A percentile compares a stretch with the other conserved stretches of the same genome.
Conservation (phyloP, 129 eudicot species). For the Pittosporum tobira region DNA sequence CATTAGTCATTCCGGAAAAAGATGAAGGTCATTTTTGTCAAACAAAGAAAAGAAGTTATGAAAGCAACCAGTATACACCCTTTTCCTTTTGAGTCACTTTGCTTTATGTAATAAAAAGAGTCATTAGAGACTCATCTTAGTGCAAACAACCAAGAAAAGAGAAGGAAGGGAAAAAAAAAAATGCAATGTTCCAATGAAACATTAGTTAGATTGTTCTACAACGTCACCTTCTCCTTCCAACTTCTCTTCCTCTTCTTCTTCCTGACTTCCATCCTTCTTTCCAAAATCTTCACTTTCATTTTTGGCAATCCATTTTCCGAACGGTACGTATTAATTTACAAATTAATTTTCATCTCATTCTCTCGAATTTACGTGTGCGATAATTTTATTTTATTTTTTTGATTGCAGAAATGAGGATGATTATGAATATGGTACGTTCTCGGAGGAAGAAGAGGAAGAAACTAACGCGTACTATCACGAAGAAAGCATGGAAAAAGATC, state of each 20-base stretch:
- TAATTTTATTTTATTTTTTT: conserved; percentile 2
- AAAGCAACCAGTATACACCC: conserved; percentile 27
- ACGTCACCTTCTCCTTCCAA: conserved; percentile 60
- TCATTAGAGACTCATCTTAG: conserved; percentile 4
- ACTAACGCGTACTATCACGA: conserved; percentile 17
- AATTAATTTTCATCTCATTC: neutral
- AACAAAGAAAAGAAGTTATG: conserved; percentile 24
- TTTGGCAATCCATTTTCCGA: conserved; percentile 45
- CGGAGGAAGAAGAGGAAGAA: conserved; percentile 42
- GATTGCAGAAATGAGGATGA: conserved; percentile 45
- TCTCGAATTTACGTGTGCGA: neutral
- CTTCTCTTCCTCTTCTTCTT: conserved; percentile 83
- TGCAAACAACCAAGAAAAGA: conserved; percentile 9
- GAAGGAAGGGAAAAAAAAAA: conserved; percentile 34
- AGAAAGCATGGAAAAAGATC: conserved; percentile 21
- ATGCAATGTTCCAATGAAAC: conserved; percentile 88
- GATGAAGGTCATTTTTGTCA: conserved; percentile 1
- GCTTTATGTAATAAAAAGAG: conserved; percentile 16
- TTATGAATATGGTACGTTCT: conserved; percentile 32
- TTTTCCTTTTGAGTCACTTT: conserved; percentile 20
- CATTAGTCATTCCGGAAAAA: conserved; percentile 12
- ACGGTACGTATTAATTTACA: conserved; percentile 29
- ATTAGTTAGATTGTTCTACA: conserved; percentile 62
- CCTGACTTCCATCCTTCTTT: conserved; percentile 55
- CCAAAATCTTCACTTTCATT: conserved; percentile 51